Conservation (phyloP, 352 stramenopile genomes). For the Pythium brachiatum region DNA sequence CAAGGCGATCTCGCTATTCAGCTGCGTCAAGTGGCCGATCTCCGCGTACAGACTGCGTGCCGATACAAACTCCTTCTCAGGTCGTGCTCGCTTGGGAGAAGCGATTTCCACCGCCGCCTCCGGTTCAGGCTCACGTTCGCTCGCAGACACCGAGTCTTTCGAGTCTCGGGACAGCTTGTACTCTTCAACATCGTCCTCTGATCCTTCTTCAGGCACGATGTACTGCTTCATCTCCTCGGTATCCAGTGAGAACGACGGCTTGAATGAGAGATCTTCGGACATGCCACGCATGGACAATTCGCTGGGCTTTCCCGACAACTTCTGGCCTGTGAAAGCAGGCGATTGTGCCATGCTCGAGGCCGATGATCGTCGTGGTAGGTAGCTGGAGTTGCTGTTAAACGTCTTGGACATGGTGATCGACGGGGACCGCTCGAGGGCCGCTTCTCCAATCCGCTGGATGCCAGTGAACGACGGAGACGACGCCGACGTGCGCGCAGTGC, state of each 20-base stretch:
- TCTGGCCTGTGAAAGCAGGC: conserved; percentile 10
- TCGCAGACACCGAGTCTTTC: neutral
- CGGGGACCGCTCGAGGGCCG: conserved; percentile 7
- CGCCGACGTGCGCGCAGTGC: conserved; percentile 16
- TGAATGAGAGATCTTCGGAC: conserved; percentile 19
- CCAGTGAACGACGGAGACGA: conserved; percentile 18
- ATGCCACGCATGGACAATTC: neutral
- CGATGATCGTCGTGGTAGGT: neutral
- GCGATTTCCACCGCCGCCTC: neutral
- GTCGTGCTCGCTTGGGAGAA: neutral
- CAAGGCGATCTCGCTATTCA: conserved; percentile 17
- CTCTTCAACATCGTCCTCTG: conserved; percentile 4
- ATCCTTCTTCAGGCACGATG: conserved; percentile 8
- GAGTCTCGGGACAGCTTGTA: conserved; percentile 1
- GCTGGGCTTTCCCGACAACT: conserved; percentile 8
- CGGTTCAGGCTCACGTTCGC: conserved; percentile 4
- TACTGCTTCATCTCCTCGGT: conserved; percentile 7
- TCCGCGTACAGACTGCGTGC: conserved; percentile 20
- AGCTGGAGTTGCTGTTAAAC: conserved; percentile 2
- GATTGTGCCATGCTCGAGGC: neutral
- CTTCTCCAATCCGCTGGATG: conserved; percentile 9
- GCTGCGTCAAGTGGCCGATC: conserved; percentile 18
- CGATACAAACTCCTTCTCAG: conserved; percentile 10
- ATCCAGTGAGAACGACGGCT: conserved; percentile 12
- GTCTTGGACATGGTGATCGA: conserved; percentile 10